Base-by-base conservation (phyloP, 1,284 basidiomycete genomes). In the Vanrija sp. region DNA sequence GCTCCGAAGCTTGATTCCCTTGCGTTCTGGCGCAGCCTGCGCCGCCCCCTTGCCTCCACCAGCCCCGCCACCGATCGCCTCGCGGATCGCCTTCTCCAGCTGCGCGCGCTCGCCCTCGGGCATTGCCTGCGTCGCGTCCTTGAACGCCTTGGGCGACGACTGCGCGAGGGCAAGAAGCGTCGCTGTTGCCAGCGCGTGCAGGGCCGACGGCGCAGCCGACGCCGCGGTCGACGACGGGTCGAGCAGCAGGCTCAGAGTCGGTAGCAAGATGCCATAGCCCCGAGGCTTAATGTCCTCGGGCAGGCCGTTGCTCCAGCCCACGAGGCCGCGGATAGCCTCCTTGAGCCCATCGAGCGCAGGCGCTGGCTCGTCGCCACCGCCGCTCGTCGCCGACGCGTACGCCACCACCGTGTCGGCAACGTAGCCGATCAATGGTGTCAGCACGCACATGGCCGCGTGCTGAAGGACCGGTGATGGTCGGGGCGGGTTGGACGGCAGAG, bases 311-410 rank as follows among this genome's bases (percentile, higher is more conserved):
- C 86, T 83, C 53, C 93, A 81, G 0, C 82, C 78, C 0, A 84
- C 79, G 50, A 96, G 85, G 2, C 88, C 85, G 69, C 87, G 91
- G 80, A 90, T 83, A 8, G 89, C 82, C 72, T 96, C 91, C 12
- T 83, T 83, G 1, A 89, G 77, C 0, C 84, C 85, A 9, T 63
- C 65, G 46, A 65, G 44, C 15, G 22, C 16, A 22, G 79, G 67
- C 8, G 23, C 18, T 31, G 85, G 82, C 36, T 76, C 67, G 43
- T 86, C 85, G 14, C 53, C 58, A 12, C 12, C 31, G 12, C 31
- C 10, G 12, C 31, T 31, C 3, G 80, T 75, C 38, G 83, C 67
- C 1, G 77, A 75, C 43, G 87, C 84, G 50, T 77, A 72, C 0
- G 82, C 49, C 6, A 71, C 82, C 0, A 86, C 83, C 20, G 85